These are phyloP conservation scores for Datisca glomerata DNA, from an alignment of 306 rosid genomes.

Conservation along the genomic window DNA sequence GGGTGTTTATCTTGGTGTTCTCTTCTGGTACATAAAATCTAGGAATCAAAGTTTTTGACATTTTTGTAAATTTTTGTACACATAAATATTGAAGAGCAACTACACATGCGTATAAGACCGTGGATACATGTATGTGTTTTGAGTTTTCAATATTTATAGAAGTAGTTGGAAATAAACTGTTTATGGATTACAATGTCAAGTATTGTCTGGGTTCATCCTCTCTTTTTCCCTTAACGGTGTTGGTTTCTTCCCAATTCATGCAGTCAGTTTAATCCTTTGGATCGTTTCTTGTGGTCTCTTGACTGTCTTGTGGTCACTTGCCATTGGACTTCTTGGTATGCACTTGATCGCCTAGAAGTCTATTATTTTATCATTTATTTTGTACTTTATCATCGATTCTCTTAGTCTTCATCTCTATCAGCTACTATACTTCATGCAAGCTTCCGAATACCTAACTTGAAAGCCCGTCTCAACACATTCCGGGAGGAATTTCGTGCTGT, in stretches of 20 bases:
- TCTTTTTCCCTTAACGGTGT: background rate
- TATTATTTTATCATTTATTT: background rate
- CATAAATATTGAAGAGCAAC: background rate
- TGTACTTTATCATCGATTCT: conserved; percentile 10
- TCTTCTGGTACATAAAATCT: conserved; percentile 69
- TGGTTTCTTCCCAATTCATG: conserved; percentile 6
- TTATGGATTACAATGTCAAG: too few species aligned
- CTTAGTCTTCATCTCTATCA: conserved; percentile 25
- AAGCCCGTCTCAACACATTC: conserved; percentile 94
- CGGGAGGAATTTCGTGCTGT: conserved; percentile 98
- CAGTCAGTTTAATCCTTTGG: conserved; percentile 77
- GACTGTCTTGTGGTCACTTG: conserved; percentile 68
- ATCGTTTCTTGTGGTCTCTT: conserved; percentile 73
- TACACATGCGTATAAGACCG: too few species aligned
- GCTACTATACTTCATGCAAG: conserved; percentile 89
- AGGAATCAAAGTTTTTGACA: too few species aligned
- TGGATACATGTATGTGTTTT: too few species aligned
- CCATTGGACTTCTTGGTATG: conserved; percentile 82
- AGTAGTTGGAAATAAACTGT: too few species aligned
- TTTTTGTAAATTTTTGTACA: background rate
- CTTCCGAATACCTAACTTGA: conserved; percentile 93
- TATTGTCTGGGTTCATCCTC: too few species aligned
- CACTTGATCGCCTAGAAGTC: conserved; percentile 7
- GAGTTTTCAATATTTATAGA: too few species aligned
- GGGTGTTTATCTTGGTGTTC: conserved; percentile 68